A percentile compares a stretch with the other conserved stretches of the same genome.
Evolutionary conservation across 2,329 filamentous ascomycete species (phyloP).

Genomic region (Nemania sp.): DNA sequence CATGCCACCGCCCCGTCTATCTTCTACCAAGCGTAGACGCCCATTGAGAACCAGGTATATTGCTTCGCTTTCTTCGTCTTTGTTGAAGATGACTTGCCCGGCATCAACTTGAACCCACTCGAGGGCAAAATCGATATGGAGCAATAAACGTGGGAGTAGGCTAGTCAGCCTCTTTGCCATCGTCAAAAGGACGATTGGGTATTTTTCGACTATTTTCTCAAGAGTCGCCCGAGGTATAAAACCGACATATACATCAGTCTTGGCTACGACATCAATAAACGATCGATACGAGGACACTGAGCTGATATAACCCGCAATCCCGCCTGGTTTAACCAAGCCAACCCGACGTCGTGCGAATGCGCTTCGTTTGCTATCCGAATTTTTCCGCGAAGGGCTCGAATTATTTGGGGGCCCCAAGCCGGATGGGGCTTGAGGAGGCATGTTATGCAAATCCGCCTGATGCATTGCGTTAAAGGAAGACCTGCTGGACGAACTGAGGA

Average conservation of each 20-base stretch:
- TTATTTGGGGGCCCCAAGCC: constrained; percentile 31
- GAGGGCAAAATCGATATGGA: constrained; percentile 96
- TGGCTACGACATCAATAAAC: constrained; percentile 94
- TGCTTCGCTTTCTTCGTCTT: constrained; percentile 93
- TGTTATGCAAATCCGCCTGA: constrained; percentile 37
- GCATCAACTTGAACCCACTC: constrained; percentile 98
- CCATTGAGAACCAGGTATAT: constrained; percentile 98
- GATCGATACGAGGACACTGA: constrained; percentile 94
- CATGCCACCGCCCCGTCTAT: constrained; percentile 79
- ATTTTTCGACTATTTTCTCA: constrained; percentile 89
- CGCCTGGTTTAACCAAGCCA: constrained; percentile 91
- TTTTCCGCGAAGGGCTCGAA: constrained; percentile 48
- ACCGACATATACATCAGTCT: constrained; percentile 97
- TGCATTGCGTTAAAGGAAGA: constrained; percentile 44
- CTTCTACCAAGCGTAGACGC: constrained; percentile 80
- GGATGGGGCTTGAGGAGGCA: constrained; percentile 26
- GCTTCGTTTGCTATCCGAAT: constrained; percentile 35
- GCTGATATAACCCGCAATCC: constrained; percentile 90
- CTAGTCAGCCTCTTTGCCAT: constrained; percentile 95
- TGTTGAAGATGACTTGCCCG: constrained; percentile 91
- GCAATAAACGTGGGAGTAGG: constrained; percentile 82
- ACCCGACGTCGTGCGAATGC: constrained; percentile 62
- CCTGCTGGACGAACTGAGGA: constrained; percentile 46
- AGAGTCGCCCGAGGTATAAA: constrained; percentile 85
- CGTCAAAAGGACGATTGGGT: constrained; percentile 89